Percentiles rank a stretch among this genome's conserved stretches.
Evolutionary conservation across 1,284 basidiomycete species (phyloP).

Genomic region (Moniliella sp.): DNA sequence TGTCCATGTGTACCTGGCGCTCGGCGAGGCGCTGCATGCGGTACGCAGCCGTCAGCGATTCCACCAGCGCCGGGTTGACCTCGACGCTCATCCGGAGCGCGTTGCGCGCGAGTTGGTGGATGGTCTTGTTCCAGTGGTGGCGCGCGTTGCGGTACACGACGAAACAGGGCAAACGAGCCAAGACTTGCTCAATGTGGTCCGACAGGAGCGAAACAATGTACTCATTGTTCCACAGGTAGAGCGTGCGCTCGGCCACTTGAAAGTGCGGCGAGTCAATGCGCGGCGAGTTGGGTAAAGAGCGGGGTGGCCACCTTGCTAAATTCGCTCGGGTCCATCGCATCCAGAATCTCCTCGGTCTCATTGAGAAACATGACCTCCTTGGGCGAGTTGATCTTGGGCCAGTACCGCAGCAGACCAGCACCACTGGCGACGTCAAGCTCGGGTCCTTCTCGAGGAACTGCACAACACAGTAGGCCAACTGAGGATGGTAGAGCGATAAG

Average conservation of each 20-base stretch:
- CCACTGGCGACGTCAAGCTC: slow-evolving; percentile 74
- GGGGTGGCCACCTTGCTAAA: slow-evolving; percentile 89
- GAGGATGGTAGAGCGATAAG: slow-evolving; percentile 82
- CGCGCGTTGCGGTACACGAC: slow-evolving; percentile 88
- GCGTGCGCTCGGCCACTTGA: slow-evolving; percentile 43
- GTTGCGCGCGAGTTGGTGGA: slow-evolving; percentile 97
- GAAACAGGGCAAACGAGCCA: slow-evolving; percentile 97
- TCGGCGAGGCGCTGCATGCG: slow-evolving; percentile 72
- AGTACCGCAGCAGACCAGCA: slow-evolving; percentile 77
- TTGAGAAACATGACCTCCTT: slow-evolving; percentile 99
- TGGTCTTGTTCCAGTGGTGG: slow-evolving; percentile 94
- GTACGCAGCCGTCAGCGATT: slow-evolving; percentile 79
- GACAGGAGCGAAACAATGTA: slow-evolving; percentile 98
- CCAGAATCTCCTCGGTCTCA: slow-evolving; percentile 94
- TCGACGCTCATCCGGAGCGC: slow-evolving; percentile 96
- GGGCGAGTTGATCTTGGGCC: slow-evolving; percentile 99
- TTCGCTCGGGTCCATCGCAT: slow-evolving; percentile 87
- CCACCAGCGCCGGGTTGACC: slow-evolving; percentile 86
- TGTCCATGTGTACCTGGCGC: too few relatives aligned
- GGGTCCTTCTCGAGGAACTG: slow-evolving; percentile 97
- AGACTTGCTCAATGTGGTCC: slow-evolving; percentile 67
- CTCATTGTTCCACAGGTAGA: slow-evolving; percentile 53
- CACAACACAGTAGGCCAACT: slow-evolving; percentile 93
- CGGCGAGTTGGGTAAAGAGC: slow-evolving; percentile 77
- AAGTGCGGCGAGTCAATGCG: slow-evolving; percentile 99